A percentile compares a stretch with the other conserved stretches of the same genome.
Evolutionary conservation across 257 asterid species (phyloP).

Genomic region (Leptodermis oblonga): DNA sequence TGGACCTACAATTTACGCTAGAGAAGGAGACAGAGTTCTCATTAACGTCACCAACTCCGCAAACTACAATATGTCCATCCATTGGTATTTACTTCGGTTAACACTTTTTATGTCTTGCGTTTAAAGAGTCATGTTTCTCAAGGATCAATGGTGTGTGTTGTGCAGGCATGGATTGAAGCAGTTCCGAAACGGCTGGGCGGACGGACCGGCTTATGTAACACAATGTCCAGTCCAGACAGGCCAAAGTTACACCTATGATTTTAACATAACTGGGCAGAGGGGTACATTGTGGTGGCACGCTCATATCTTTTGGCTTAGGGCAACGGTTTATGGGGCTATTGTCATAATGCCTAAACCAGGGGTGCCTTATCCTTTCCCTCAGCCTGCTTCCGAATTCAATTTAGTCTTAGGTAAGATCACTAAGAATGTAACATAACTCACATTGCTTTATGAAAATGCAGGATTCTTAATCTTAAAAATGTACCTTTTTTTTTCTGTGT

Average conservation of each 20-base stretch:
- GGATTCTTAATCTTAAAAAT: too few species aligned
- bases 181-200: slow-evolving; percentile 47
- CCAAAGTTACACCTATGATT: slow-evolving; percentile 35
- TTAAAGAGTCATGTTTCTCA: too few species aligned
- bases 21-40: slow-evolving; percentile 50
- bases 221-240: slow-evolving; percentile 66
- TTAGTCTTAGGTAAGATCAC: slow-evolving; percentile 46
- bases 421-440: too few species aligned
- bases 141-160: too few species aligned
- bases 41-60: slow-evolving; percentile 59
- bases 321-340: slow-evolving; percentile 63
- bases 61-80: slow-evolving; percentile 62
- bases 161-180: slow-evolving; percentile 68
- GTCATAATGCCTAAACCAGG: slow-evolving; percentile 55
- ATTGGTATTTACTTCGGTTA: too few species aligned
- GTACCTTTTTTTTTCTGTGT: too few species aligned
- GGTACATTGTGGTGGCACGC: too few species aligned
- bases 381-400: slow-evolving; percentile 38
- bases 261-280: slow-evolving; percentile 42
- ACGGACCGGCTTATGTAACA: slow-evolving; percentile 54
- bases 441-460: too few species aligned
- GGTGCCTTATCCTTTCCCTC: slow-evolving; percentile 55
- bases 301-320: slow-evolving; percentile 58
- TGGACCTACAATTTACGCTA: slow-evolving; percentile 33
- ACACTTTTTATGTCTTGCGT: too few species aligned